A percentile compares a stretch with the other conserved stretches of the same genome.
Evolutionary conservation across 2,329 filamentous ascomycete genomes (phyloP).

Genomic region (Epichloe baconii): DNA sequence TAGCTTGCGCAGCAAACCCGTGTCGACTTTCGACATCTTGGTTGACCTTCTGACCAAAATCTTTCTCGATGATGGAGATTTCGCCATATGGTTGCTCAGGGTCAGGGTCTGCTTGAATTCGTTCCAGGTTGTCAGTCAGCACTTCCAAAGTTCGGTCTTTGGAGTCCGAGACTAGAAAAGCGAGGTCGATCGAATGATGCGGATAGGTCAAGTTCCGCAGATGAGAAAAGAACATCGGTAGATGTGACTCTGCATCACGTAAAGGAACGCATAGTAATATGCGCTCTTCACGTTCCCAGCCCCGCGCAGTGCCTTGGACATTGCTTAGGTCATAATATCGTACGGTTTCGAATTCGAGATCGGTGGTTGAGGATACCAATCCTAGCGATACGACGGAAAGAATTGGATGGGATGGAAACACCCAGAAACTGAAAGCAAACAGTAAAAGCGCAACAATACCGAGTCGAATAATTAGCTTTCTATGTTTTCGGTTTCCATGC

Average conservation of each 20-base stretch:
- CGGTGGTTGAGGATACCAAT: constrained; percentile 51
- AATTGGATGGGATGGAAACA: constrained; percentile 53
- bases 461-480: constrained; percentile 58
- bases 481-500: constrained; percentile 56
- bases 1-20: constrained; percentile 91
- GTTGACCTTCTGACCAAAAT: constrained; percentile 95
- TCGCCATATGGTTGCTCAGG: constrained; percentile 79
- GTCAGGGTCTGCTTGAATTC: constrained; percentile 68
- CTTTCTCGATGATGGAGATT: constrained; percentile 95
- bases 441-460: constrained; percentile 44
- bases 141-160: constrained; percentile 78
- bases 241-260: constrained; percentile 79
- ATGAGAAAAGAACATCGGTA: constrained; percentile 98
- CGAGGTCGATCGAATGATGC: constrained; percentile 89
- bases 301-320: constrained; percentile 79
- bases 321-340: constrained; percentile 93
- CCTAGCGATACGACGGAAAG: constrained; percentile 56
- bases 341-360: constrained; percentile 80
- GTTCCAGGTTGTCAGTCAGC: constrained; percentile 61
- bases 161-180: constrained; percentile 93
- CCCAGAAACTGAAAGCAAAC: constrained; percentile 58
- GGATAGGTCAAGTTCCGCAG: constrained; percentile 94
- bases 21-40: constrained; percentile 97
- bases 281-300: constrained; percentile 92
- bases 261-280: constrained; percentile 91